These are phyloP conservation scores for Fusarium musae DNA, from an alignment of 2,329 filamentous ascomycete species.

Conservation along the genomic window DNA sequence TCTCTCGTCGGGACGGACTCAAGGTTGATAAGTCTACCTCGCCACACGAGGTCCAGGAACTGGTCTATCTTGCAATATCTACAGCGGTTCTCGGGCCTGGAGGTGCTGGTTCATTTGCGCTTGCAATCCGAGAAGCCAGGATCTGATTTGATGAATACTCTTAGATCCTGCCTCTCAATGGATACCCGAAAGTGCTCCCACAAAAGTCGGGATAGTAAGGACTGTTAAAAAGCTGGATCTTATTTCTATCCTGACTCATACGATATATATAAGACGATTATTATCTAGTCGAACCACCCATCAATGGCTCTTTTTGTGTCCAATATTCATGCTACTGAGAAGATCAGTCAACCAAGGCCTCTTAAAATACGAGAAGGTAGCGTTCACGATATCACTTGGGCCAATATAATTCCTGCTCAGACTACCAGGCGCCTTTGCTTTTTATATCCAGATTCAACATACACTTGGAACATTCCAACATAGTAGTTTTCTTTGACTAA, in stretches of 20 bases:
- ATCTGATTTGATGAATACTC: not conserved
- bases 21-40: not conserved
- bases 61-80: not conserved
- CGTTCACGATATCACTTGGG: no score
- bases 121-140: not conserved
- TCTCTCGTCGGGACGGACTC: not conserved
- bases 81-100: not conserved
- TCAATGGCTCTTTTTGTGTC: no score
- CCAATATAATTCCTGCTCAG: no score
- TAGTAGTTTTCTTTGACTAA: fast-evolving
- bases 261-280: no score
- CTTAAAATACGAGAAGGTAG: no score
- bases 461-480: not conserved
- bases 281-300: no score
- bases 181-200: not conserved
- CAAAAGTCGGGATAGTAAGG: not conserved
- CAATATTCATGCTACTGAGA: no score
- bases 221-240: not conserved
- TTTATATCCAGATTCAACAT: not conserved
- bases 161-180: fast-evolving
- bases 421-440: no score
- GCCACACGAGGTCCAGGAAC: not conserved
- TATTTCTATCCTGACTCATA: no score
- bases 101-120: not conserved
- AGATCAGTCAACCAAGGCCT: no score